Evolutionary conservation across 2,329 filamentous ascomycete genomes (phyloP).

Genomic region (Ophiostoma montium): DNA sequence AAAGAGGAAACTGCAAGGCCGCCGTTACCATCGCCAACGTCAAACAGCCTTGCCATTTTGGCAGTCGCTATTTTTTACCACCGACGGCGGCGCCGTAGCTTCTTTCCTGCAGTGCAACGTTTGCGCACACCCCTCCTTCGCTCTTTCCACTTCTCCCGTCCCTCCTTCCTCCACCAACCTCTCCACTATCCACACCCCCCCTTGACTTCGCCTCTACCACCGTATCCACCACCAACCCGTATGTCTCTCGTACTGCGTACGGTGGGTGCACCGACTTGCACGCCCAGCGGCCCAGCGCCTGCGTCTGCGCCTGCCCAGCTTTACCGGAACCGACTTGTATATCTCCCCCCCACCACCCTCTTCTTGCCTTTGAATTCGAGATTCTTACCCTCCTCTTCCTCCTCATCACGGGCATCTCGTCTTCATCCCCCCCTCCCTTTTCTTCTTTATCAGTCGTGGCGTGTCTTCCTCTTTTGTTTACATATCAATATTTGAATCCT

Average conservation of each 20-base stretch:
- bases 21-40: no score
- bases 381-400: slow-evolving; percentile 28
- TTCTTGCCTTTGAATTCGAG: slow-evolving; percentile 7
- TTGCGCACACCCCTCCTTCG: background rate
- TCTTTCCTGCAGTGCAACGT: background rate
- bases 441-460: slow-evolving; percentile 43
- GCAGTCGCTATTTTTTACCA: background rate
- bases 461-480: slow-evolving; percentile 20
- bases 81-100: background rate
- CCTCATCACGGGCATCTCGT: slow-evolving; percentile 36
- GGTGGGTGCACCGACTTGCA: no score
- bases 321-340: slow-evolving; percentile 18
- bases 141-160: no score
- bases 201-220: slow-evolving; percentile 6
- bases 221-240: background rate
- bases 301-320: no score
- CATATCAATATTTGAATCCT: background rate
- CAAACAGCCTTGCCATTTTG: no score
- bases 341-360: slow-evolving; percentile 37
- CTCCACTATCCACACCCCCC: slow-evolving; percentile 4
- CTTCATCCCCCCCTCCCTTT: slow-evolving; percentile 33
- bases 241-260: background rate
- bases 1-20: no score
- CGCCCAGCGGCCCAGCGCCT: no score
- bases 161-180: slow-evolving; percentile 1